phyloP scores from a whole-genome alignment of 345 rosid species.

The Camelina laxa region DNA sequence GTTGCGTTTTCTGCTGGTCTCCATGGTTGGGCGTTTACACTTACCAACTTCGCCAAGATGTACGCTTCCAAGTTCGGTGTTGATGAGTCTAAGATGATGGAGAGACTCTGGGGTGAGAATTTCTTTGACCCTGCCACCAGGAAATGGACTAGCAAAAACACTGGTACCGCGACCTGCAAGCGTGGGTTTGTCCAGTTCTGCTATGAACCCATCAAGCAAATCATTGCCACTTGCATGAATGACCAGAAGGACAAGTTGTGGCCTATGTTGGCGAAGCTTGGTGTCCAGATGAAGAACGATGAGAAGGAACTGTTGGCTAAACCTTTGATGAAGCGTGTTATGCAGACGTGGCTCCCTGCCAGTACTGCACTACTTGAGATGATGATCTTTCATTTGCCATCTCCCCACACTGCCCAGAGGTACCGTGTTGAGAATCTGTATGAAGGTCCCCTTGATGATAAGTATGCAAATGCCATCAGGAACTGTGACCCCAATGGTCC shows the following conservation, averaged over 20 bases:
- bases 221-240: slow-evolving; percentile 77
- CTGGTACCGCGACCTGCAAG: slow-evolving; percentile 74
- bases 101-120: slow-evolving; percentile 52
- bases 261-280: slow-evolving; percentile 81
- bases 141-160: slow-evolving; percentile 76
- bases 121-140: slow-evolving; percentile 80
- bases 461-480: slow-evolving; percentile 71
- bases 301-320: slow-evolving; percentile 81
- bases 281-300: slow-evolving; percentile 67
- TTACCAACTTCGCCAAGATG: slow-evolving; percentile 83
- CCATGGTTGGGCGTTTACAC: slow-evolving; percentile 86
- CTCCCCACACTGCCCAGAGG: slow-evolving; percentile 71
- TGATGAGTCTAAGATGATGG: slow-evolving; percentile 84
- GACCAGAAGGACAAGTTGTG: slow-evolving; percentile 87
- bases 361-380: slow-evolving; percentile 77
- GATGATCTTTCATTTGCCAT: slow-evolving; percentile 85
- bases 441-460: slow-evolving; percentile 85
- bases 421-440: slow-evolving; percentile 91
- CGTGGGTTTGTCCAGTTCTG: slow-evolving; percentile 92
- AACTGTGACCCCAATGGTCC: slow-evolving; percentile 85
- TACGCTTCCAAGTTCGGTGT: slow-evolving; percentile 88
- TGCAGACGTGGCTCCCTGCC: slow-evolving; percentile 94
- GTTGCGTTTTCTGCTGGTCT: slow-evolving; percentile 90
- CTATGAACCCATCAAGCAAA: slow-evolving; percentile 85
- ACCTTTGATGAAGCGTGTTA: slow-evolving; percentile 86